Conservation (phyloP, 176 grass and related monocot genomes). For the Phoenix roebelenii region DNA sequence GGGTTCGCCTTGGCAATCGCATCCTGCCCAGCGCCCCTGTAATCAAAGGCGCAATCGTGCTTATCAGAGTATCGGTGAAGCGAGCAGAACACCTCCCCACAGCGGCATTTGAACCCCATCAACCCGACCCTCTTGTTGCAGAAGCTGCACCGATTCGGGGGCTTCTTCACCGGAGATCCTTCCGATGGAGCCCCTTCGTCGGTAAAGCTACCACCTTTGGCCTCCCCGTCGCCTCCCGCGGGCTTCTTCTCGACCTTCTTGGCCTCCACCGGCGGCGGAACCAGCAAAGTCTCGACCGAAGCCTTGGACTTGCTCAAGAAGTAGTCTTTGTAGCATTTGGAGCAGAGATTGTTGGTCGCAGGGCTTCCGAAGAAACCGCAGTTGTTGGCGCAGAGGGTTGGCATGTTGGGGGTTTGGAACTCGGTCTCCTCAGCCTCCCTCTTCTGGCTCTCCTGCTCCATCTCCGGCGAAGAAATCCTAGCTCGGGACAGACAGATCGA, state of each 20-base stretch:
- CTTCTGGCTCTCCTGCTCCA: conserved; percentile 39
- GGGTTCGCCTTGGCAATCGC: conserved; percentile 54
- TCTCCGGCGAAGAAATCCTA: conserved; percentile 4
- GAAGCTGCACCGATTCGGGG: conserved; percentile 11
- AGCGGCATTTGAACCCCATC: conserved; percentile 62
- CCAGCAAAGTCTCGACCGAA: conserved; percentile 11
- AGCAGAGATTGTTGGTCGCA: conserved; percentile 46
- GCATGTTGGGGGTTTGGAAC: conserved; percentile 3
- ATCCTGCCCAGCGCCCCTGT: conserved; percentile 45
- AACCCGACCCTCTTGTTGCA: conserved; percentile 47
- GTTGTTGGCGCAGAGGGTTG: conserved; percentile 46
- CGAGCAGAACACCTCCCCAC: conserved; percentile 59
- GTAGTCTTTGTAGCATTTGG: conserved; percentile 42
- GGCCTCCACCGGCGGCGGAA: not conserved
- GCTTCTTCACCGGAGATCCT: conserved; percentile 1
- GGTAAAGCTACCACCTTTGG: not conserved
- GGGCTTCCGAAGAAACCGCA: conserved; percentile 64
- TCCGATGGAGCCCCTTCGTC: conserved; percentile 7
- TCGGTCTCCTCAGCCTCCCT: conserved; percentile 3
- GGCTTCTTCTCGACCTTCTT: conserved; percentile 4
- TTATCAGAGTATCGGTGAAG: conserved; percentile 53
- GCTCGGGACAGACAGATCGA: no score
- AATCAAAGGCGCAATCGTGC: conserved; percentile 49
- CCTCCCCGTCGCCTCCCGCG: not conserved
- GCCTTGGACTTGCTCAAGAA: conserved; percentile 25